phyloP scores from a whole-genome alignment of 2,329 filamentous ascomycete genomes.

The Aspergillus neoniger region DNA sequence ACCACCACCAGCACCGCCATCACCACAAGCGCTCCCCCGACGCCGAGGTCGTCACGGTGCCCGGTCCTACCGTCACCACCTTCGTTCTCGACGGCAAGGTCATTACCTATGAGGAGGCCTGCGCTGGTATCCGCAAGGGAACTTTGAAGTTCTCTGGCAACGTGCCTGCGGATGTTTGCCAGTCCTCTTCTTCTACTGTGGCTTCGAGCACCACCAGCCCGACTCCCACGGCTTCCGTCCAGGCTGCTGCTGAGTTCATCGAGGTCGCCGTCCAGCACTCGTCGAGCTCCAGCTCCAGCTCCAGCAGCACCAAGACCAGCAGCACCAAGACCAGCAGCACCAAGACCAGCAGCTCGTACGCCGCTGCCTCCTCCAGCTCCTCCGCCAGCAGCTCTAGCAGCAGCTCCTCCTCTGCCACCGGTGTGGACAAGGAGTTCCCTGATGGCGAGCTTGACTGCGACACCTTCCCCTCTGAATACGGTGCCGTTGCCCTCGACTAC shows the following conservation, averaged over 20 bases:
- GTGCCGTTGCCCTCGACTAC: constrained; percentile 70
- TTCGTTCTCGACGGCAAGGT: constrained; percentile 68
- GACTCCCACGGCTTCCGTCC: constrained; percentile 31
- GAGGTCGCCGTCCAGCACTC: constrained; percentile 46
- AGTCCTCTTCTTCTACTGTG: constrained; percentile 39
- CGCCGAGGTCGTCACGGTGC: constrained; percentile 56
- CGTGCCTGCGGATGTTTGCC: constrained; percentile 58
- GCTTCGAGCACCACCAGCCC: constrained; percentile 30
- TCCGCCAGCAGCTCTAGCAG: constrained; percentile 29
- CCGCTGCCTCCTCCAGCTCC: constrained; percentile 27
- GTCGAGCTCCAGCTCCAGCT: constrained; percentile 29
- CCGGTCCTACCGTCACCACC: constrained; percentile 64
- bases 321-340: constrained; percentile 25
- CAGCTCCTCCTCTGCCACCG: constrained; percentile 45
- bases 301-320: constrained; percentile 24
- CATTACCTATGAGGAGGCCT: constrained; percentile 58
- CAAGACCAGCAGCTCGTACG: constrained; percentile 25
- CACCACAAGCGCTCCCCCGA: constrained; percentile 45
- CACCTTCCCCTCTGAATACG: constrained; percentile 77
- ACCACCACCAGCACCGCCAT: constrained; percentile 46
- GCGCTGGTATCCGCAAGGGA: constrained; percentile 70
- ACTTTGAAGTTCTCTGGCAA: constrained; percentile 65
- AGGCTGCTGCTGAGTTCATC: constrained; percentile 50
- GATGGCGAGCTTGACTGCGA: constrained; percentile 71
- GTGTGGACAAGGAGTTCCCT: constrained; percentile 70